Conservation (phyloP, 306 rosid genomes). For the Cucurbita ficifolia region DNA sequence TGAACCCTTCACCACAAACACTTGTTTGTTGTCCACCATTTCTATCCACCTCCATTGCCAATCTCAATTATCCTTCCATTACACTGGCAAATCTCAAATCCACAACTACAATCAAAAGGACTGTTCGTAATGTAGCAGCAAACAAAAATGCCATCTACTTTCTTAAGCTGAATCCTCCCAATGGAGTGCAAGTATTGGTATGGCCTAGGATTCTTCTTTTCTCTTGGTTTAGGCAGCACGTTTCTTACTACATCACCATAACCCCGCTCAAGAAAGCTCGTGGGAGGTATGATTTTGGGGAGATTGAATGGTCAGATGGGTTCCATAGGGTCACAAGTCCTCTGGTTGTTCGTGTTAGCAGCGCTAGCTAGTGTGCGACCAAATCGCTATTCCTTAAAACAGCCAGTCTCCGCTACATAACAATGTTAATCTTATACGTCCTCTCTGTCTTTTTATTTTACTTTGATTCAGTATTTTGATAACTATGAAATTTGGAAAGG, state of each 20-base stretch:
- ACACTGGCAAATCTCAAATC: conserved; percentile 23
- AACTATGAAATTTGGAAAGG: too few species aligned
- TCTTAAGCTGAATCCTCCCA: conserved; percentile 13
- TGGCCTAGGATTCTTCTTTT: conserved; percentile 33
- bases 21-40: background rate
- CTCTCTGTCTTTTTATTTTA: background rate
- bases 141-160: conserved; percentile 22
- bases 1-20: background rate
- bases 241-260: conserved; percentile 16
- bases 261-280: conserved; percentile 16
- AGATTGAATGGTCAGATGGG: conserved; percentile 35
- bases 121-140: conserved; percentile 22
- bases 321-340: conserved; percentile 26
- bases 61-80: conserved; percentile 35
- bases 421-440: background rate
- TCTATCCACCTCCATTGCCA: background rate
- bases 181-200: conserved; percentile 21
- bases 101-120: conserved; percentile 24
- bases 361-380: too few species aligned
- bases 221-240: conserved; percentile 19
- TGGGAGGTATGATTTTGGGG: conserved; percentile 33
- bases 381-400: too few species aligned
- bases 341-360: conserved; percentile 13
- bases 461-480: too few species aligned
- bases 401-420: background rate